A percentile compares a stretch with the other conserved stretches of the same genome.
phyloP scores from a whole-genome alignment of 164 flowering plant species.

The Nymphaea thermarum region DNA sequence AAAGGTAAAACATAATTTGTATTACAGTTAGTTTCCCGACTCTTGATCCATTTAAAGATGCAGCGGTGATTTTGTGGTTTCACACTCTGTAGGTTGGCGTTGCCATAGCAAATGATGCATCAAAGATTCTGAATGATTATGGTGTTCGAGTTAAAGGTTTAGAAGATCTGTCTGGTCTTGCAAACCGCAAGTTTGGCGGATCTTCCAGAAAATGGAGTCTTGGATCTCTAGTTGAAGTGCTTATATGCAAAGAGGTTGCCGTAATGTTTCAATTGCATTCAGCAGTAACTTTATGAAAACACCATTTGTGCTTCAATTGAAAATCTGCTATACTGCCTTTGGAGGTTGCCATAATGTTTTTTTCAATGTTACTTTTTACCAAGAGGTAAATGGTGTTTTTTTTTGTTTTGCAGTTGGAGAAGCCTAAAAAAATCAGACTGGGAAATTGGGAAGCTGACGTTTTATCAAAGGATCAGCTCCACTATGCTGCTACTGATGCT shows the following conservation, averaged over 20 bases:
- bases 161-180: constrained; percentile 54
- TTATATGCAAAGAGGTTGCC: constrained; percentile 48
- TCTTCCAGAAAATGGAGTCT: constrained; percentile 47
- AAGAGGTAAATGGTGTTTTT: background rate
- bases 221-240: constrained; percentile 41
- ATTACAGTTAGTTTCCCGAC: background rate
- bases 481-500: constrained; percentile 84
- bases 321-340: background rate
- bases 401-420: constrained; percentile 35
- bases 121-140: constrained; percentile 55
- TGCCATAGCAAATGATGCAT: constrained; percentile 51
- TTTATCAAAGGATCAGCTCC: constrained; percentile 47
- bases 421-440: constrained; percentile 38
- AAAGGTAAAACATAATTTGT: constrained; percentile 27
- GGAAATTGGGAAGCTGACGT: constrained; percentile 68
- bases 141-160: constrained; percentile 36
- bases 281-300: background rate
- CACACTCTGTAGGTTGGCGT: constrained; percentile 56
- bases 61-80: background rate
- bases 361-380: background rate
- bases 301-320: background rate
- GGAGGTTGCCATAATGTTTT: background rate
- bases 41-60: background rate
- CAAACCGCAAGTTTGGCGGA: constrained; percentile 58
- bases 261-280: background rate